Evolutionary conservation across 2,329 filamentous ascomycete species (phyloP), one percentile per base, ranked within the genome.

Genomic region (Phialophora verrucosa): DNA sequence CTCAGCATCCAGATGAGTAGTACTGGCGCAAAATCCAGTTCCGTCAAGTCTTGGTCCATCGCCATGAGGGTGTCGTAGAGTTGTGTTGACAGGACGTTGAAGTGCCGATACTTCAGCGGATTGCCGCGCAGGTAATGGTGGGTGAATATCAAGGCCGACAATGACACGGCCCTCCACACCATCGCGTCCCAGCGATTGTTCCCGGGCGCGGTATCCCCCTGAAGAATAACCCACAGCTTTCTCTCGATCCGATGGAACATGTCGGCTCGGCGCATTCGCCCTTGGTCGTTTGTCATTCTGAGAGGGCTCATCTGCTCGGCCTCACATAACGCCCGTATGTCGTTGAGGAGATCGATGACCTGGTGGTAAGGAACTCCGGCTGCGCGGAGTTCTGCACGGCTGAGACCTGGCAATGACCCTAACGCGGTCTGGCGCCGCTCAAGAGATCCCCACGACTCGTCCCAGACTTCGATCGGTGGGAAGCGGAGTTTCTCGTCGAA

Each of bases 121-220:
- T 68, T 68, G 10, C 66, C 66, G 20, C 63, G 44, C 47, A 68
- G 31, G 44, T 63, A 44, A 47, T 63, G 66, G 51, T 69, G 66
- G 12, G 57, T 60, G 59, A 59, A 65, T 11, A 63, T 12, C 63
- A 66, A 51, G 4, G 59, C 66, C 44, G 66, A 60, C 25, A 69
- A 31, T 14, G 60, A 56, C 25, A 57, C 63, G n/a, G 60, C 63
- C n/a, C 63, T 60, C 63, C 66, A 66, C 2, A 69, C 29, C 0
- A 54, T 58, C 5, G 50, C 42, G 23, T 38, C 53, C 49, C 50
- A 57, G n/a, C 44, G 49, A 17, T 56, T 63, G 23, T 59, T 47
- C n/a, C 31, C 59, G 2, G 49, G 31, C 7, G 17, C 23, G 1
- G 58, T 50, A 12, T 42, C 42, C n/a, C 27, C 54, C 23, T 62